Conservation (phyloP, 768 basidiomycete genomes). For the Tylopilus intermedius region DNA sequence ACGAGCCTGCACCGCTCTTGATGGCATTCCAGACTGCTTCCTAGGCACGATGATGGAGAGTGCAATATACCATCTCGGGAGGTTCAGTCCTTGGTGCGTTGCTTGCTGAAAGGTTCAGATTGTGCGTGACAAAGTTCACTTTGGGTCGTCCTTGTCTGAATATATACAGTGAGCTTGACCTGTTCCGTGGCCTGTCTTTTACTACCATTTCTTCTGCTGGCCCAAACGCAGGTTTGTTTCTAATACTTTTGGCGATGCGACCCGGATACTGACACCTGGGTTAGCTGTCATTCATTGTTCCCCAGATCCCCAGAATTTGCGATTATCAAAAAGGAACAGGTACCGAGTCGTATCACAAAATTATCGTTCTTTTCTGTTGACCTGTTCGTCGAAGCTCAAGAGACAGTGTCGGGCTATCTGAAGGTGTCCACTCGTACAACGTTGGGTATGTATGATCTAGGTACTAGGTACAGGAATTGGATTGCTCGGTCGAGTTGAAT, state of each 20-base stretch:
- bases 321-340: slow-evolving; percentile 70
- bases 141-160: neutral
- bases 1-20: slow-evolving; percentile 58
- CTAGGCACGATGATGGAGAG: slow-evolving; percentile 69
- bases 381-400: slow-evolving; percentile 32
- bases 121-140: slow-evolving; percentile 44
- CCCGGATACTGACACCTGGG: neutral
- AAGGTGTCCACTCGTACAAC: neutral
- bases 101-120: slow-evolving; percentile 58
- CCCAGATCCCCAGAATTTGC: slow-evolving; percentile 70
- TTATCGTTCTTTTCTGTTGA: slow-evolving; percentile 23
- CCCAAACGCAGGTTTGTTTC: slow-evolving; percentile 73
- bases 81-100: slow-evolving; percentile 37
- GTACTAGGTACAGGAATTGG: neutral
- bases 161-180: slow-evolving; percentile 55
- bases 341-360: slow-evolving; percentile 21
- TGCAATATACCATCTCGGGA: slow-evolving; percentile 79
- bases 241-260: neutral
- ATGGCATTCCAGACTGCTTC: slow-evolving; percentile 52
- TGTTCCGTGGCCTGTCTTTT: slow-evolving; percentile 88
- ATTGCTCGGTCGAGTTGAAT: neutral
- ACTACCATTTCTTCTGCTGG: slow-evolving; percentile 89
- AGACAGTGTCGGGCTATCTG: slow-evolving; percentile 15
- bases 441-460: neutral
- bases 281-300: slow-evolving; percentile 90